These are phyloP conservation scores for Aureobasidium sp. DNA, from an alignment of 2,329 filamentous ascomycete genomes.

Conservation along the genomic window DNA sequence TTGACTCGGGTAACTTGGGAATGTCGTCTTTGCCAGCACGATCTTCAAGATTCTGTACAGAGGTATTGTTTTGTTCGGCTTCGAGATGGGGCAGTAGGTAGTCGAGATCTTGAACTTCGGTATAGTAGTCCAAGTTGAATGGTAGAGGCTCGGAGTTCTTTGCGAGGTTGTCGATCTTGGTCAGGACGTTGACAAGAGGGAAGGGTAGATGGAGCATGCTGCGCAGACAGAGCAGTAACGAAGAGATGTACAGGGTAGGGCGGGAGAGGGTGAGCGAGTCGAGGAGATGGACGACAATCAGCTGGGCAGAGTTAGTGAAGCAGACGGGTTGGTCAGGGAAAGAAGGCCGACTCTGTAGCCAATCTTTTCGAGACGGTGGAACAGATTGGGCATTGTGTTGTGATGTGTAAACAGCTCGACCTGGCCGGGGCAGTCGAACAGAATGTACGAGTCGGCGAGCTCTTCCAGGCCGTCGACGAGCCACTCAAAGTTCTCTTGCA, in stretches of 20 bases:
- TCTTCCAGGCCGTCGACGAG: constrained; percentile 70
- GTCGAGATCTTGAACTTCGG: constrained; percentile 86
- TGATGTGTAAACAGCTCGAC: constrained; percentile 97
- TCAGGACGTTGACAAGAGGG: constrained; percentile 89
- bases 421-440: constrained; percentile 95
- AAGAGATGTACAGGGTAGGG: constrained; percentile 90
- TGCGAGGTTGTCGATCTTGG: constrained; percentile 92
- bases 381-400: constrained; percentile 80
- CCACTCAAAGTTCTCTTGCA: constrained; percentile 93
- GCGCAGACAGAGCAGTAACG: constrained; percentile 81
- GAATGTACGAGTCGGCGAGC: constrained; percentile 72
- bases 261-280: constrained; percentile 90
- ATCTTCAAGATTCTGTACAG: constrained; percentile 13
- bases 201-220: constrained; percentile 99
- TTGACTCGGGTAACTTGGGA: constrained; percentile 31
- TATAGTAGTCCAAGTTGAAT: constrained; percentile 96
- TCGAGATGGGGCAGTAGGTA: constrained; percentile 76
- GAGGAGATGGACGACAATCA: constrained; percentile 86
- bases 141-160: constrained; percentile 66
- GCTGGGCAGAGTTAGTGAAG: constrained; percentile 44
- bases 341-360: constrained; percentile 69
- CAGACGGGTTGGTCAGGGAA: neutral
- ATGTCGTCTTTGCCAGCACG: constrained; percentile 40
- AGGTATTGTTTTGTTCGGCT: constrained; percentile 55
- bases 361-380: constrained; percentile 80